A percentile compares a stretch with the other conserved stretches of the same genome.
phyloP scores from a whole-genome alignment of 352 stramenopile species.

The Globisporangium heterothallicum region DNA sequence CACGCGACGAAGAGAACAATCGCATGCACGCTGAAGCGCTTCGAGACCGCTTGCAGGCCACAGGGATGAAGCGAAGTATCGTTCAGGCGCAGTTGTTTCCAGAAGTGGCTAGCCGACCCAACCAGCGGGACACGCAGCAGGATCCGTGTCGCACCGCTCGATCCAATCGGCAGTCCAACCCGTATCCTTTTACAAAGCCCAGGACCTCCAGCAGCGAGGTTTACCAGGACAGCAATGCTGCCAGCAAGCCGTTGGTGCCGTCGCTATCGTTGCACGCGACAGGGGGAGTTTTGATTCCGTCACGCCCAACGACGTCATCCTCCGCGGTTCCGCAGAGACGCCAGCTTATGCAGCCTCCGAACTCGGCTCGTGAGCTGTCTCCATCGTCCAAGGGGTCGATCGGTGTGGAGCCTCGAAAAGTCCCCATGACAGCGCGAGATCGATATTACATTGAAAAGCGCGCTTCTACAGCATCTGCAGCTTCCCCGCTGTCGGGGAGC shows the following conservation, averaged over 20 bases:
- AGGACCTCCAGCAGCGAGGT: too few relatives aligned
- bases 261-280: conserved; percentile 23
- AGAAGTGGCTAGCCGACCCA: conserved; percentile 5
- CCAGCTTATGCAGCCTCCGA: conserved; percentile 4
- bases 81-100: conserved; percentile 48
- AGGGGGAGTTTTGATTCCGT: conserved; percentile 37
- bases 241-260: conserved; percentile 25
- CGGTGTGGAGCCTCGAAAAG: conserved; percentile 18
- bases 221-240: conserved; percentile 3
- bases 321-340: conserved; percentile 10
- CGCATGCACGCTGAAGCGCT: conserved; percentile 14
- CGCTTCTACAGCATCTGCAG: conserved; percentile 27
- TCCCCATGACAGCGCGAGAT: conserved; percentile 56
- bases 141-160: not conserved
- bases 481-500: conserved; percentile 7
- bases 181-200: too few relatives aligned
- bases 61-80: conserved; percentile 50
- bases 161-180: not conserved
- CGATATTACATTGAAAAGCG: conserved; percentile 56
- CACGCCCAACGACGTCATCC: conserved; percentile 36
- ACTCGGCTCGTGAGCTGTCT: conserved; percentile 15
- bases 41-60: conserved; percentile 45
- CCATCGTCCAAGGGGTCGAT: not conserved
- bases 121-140: conserved; percentile 13
- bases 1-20: conserved; percentile 5